Percentiles rank a stretch among this genome's conserved stretches.
These are phyloP conservation scores for Tagetes patula DNA, from an alignment of 129 eudicot species.

Conservation along the genomic window DNA sequence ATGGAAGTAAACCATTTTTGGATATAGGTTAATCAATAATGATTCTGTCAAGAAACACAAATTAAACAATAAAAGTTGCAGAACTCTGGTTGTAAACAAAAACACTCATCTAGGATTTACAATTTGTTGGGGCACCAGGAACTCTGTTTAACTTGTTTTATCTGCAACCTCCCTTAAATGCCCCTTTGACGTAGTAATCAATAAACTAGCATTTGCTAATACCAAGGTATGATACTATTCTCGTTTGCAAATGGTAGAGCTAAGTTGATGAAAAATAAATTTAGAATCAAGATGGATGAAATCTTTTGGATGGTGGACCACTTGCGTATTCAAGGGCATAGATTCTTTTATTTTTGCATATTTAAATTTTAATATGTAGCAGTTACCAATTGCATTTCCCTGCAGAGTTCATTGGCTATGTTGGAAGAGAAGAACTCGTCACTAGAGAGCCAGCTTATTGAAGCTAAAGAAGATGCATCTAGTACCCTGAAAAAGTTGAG, in stretches of 20 bases:
- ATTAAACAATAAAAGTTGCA: background rate
- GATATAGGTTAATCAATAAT: background rate
- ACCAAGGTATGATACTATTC: conserved; percentile 4
- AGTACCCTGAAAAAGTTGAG: conserved; percentile 55
- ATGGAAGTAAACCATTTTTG: background rate
- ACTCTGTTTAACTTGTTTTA: background rate
- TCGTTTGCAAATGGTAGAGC: background rate
- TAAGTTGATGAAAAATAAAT: background rate
- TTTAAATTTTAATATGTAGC: background rate
- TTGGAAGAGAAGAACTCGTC: conserved; percentile 70
- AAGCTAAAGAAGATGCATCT: conserved; percentile 62
- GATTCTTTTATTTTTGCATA: conserved; percentile 5
- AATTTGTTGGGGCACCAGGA: background rate
- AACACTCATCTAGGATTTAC: background rate
- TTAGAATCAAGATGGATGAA: background rate
- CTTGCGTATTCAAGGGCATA: background rate
- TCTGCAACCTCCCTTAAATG: background rate
- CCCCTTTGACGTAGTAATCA: background rate
- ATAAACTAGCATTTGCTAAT: background rate
- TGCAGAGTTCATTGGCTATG: conserved; percentile 66
- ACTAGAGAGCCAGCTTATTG: conserved; percentile 62
- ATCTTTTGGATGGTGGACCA: background rate
- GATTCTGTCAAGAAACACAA: conserved; percentile 7
- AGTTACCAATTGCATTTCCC: conserved; percentile 17
- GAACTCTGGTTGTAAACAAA: background rate